Percentiles rank a stretch among this genome's conserved stretches.
These are phyloP conservation scores for Tetrahymena elliotti DNA, from an alignment of 73 alveolate genomes.

Conservation along the genomic window DNA sequence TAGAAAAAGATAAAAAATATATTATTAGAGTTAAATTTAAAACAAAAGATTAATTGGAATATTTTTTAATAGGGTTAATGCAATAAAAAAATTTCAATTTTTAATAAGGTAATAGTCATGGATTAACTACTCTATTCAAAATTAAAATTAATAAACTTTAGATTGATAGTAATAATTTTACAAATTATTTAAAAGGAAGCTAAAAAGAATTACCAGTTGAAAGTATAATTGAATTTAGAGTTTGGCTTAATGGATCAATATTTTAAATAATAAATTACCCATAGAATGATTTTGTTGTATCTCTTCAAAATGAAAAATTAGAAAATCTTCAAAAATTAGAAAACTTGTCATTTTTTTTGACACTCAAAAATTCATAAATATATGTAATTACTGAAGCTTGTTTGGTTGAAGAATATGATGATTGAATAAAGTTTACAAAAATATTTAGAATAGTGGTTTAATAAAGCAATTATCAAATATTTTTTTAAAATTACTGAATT, in stretches of 20 bases:
- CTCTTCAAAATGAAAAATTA: background rate
- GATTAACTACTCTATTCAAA: background rate
- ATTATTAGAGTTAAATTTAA: background rate
- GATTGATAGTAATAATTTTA: background rate
- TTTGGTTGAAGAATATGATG: background rate
- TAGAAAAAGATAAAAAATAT: background rate
- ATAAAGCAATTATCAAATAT: too few relatives aligned
- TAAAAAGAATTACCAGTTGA: background rate
- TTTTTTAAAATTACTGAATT: too few relatives aligned
- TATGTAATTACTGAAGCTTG: background rate
- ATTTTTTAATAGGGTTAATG: background rate
- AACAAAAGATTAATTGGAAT: background rate
- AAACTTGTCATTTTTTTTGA: background rate
- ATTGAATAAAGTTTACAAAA: background rate
- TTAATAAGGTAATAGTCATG: background rate
- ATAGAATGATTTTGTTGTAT: too few relatives aligned
- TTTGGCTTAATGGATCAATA: background rate
- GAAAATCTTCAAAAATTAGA: background rate
- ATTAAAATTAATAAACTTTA: background rate
- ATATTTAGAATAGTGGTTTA: too few relatives aligned
- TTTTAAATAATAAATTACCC: background rate
- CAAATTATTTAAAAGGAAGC: background rate
- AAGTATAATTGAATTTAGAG: background rate
- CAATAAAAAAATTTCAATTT: background rate
- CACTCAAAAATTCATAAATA: too few relatives aligned